Conservation (phyloP, 2,329 filamentous ascomycete species). For the Fusarium succisae region DNA sequence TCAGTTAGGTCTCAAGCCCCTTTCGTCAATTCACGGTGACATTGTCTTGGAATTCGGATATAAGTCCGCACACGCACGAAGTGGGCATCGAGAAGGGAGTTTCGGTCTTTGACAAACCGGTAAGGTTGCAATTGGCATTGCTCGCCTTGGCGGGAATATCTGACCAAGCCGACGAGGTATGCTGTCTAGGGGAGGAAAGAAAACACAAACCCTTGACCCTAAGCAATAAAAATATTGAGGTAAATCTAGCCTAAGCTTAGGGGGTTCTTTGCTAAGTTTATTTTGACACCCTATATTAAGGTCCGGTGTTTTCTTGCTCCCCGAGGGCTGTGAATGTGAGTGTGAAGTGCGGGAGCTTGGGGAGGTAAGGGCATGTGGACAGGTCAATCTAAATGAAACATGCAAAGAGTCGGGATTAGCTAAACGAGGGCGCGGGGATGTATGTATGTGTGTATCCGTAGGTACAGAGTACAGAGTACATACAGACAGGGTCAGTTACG, state of each 20-base stretch:
- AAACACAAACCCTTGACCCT: too few species aligned
- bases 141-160: background rate
- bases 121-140: background rate
- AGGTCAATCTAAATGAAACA: conserved; percentile 31
- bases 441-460: background rate
- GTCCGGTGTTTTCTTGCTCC: too few species aligned
- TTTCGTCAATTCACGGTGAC: background rate
- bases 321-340: background rate
- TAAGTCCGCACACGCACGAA: background rate
- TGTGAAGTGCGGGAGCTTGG: background rate
- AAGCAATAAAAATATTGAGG: too few species aligned
- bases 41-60: conserved; percentile 9
- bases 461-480: background rate
- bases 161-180: background rate
- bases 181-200: background rate
- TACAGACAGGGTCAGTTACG: background rate
- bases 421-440: conserved; percentile 8
- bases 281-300: too few species aligned
- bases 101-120: background rate
- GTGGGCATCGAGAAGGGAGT: background rate
- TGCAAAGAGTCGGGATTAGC: conserved; percentile 11
- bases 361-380: conserved; percentile 19
- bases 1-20: conserved; percentile 21
- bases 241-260: too few species aligned
- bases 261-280: too few species aligned